Conservation (phyloP, 2,329 filamentous ascomycete species). For the Claviceps quebecensis region DNA sequence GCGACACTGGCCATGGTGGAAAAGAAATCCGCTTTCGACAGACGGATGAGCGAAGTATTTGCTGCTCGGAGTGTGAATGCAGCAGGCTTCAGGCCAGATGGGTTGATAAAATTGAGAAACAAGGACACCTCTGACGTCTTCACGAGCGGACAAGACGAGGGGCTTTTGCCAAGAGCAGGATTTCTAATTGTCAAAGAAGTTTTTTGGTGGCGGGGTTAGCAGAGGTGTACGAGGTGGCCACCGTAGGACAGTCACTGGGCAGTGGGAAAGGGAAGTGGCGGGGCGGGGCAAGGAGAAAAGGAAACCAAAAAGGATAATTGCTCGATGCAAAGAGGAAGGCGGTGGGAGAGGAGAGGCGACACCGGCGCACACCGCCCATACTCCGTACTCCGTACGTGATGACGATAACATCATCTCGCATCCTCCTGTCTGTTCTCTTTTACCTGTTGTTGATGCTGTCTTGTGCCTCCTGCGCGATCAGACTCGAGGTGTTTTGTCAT, state of each 20-base stretch:
- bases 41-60: neutral
- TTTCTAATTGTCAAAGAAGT: slow-evolving; percentile 12
- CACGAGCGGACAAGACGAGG: neutral
- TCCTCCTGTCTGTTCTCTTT: no score
- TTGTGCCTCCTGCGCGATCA: no score
- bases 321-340: slow-evolving; percentile 1
- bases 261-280: neutral
- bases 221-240: neutral
- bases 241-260: neutral
- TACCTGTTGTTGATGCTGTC: no score
- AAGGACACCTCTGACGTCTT: neutral
- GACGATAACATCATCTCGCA: no score
- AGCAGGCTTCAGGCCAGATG: neutral
- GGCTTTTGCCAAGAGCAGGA: slow-evolving; percentile 2
- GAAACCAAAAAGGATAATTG: neutral
- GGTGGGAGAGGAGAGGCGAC: neutral
- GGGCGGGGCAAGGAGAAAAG: neutral
- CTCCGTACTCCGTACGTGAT: no score
- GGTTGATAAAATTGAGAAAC: neutral
- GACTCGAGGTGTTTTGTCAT: no score
- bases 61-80: neutral
- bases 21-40: neutral
- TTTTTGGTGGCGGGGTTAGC: slow-evolving; percentile 14
- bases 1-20: slow-evolving; percentile 32
- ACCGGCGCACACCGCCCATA: no score